Evolutionary conservation across 768 basidiomycete genomes (phyloP), one percentile per base, ranked within the genome.

Genomic region (Suillus americanus): DNA sequence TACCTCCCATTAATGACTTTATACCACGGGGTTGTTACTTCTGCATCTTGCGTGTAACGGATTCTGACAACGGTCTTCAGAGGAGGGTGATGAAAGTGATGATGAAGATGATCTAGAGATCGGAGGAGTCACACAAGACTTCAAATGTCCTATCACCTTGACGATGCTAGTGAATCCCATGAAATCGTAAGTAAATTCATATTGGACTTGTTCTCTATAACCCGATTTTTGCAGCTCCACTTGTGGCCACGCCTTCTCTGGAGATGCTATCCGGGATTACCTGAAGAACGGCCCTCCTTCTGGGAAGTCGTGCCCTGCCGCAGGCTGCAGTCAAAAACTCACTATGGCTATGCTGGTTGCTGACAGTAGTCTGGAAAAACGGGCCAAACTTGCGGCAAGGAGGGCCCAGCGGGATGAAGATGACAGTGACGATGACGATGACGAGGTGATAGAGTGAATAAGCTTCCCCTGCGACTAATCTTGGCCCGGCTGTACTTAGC

Each of bases 41-140:
- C 35, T 41, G 2, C 33, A 60, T 18, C 12, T 41, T 10, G 14
- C 9, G 77, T 61, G n/a, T 46, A 43, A 54, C 54, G 5, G 28
- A 45, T 41, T 56, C 10, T 50, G 62, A 62, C 33, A 61, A 53
- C 9, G n/a, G 46, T 46, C 13, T 41, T 16, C 54, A 95, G 94
- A 95, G 84, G 82, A 85, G 48, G 92, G 87, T 12, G 93, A 94
- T 66, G 87, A 84, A 37, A 92, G 90, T 62, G 92, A 92, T 64
- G 88, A 89, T 60, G 95, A 96, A 38, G 92, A 95, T 61, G 96
- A 97, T 14, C 76, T 99, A 38, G 90, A 95, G 76, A 80, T 97
- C 59, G 96, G 96, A 61, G 95, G 94, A 30, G 83, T 89, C 35
- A 90, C 88, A 7, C 91, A 92, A 71, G 89, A 88, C 70, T 94